Evolutionary conservation across 2,329 filamentous ascomycete genomes (phyloP).

Genomic region (Diaporthe citriasiana): DNA sequence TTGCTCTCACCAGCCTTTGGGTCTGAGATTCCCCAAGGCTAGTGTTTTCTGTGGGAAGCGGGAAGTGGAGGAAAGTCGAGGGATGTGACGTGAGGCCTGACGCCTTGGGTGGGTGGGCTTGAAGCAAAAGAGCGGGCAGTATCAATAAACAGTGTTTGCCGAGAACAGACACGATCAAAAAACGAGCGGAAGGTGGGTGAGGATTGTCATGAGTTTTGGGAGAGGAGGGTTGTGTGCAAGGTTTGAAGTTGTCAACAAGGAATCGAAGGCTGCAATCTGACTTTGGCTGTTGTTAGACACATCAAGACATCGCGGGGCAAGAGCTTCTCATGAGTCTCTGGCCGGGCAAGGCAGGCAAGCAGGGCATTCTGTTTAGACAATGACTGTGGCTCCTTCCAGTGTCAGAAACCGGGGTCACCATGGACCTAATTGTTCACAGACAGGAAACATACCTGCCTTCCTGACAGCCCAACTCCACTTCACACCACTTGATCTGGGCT

Average conservation of each 20-base stretch:
- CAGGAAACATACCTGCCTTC: neutral
- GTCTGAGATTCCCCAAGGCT: neutral
- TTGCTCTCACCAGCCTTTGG: neutral
- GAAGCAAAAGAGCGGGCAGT: conserved; percentile 37
- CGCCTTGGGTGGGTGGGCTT: conserved; percentile 5
- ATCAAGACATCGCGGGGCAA: neutral
- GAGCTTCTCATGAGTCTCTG: neutral
- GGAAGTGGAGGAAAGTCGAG: neutral
- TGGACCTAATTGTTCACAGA: neutral
- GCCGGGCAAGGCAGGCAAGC: neutral
- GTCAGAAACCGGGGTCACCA: neutral
- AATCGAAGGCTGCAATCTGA: neutral
- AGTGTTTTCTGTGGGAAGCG: neutral
- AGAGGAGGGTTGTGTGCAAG: neutral
- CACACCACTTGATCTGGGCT: neutral
- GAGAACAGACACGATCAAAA: conserved; percentile 41
- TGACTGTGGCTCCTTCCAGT: neutral
- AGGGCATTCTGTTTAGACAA: neutral
- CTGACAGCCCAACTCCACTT: neutral
- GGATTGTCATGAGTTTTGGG: conserved; percentile 30
- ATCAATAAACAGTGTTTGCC: conserved; percentile 39
- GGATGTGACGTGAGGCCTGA: neutral
- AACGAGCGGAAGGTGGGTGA: conserved; percentile 41
- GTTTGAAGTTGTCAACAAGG: conserved; percentile 12
- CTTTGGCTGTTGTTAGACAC: neutral